Percentiles rank a stretch among this genome's conserved stretches.
These are phyloP conservation scores for Pseudopyricularia javanii DNA, from an alignment of 2,329 filamentous ascomycete species.

Conservation along the genomic window DNA sequence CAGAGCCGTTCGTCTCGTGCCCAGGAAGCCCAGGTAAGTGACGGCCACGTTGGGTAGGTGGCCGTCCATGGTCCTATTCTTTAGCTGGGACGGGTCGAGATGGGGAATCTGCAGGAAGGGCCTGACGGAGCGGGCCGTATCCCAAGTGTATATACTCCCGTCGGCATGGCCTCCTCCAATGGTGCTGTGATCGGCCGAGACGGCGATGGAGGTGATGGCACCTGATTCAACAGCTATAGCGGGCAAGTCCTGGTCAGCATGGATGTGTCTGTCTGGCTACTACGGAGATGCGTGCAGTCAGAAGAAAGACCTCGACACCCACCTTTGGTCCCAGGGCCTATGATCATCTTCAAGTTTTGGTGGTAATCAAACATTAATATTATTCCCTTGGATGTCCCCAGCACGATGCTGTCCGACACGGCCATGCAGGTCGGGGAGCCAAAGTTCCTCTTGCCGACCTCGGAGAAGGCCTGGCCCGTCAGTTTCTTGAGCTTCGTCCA, in stretches of 20 bases:
- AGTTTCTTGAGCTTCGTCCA: constrained; percentile 93
- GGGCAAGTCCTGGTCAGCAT: not conserved
- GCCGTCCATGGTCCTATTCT: constrained; percentile 62
- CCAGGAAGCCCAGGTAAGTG: constrained; percentile 87
- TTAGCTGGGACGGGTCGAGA: constrained; percentile 51
- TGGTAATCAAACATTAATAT: constrained; percentile 96
- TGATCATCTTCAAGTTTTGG: constrained; percentile 86
- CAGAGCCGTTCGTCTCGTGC: constrained; percentile 83
- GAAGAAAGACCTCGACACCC: constrained; percentile 13
- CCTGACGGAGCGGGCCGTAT: constrained; percentile 66
- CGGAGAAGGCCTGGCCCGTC: constrained; percentile 81
- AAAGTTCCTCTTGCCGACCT: constrained; percentile 84
- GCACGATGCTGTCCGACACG: constrained; percentile 74
- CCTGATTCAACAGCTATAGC: constrained; percentile 77
- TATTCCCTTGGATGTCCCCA: constrained; percentile 90
- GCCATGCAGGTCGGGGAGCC: constrained; percentile 81
- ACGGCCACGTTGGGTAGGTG: constrained; percentile 69
- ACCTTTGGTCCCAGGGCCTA: constrained; percentile 88
- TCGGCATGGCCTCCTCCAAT: constrained; percentile 81
- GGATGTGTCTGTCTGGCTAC: not conserved
- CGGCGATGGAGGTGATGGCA: constrained; percentile 71
- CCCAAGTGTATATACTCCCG: constrained; percentile 95
- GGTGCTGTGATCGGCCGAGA: constrained; percentile 89
- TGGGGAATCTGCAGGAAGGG: constrained; percentile 84
- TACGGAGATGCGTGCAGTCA: not conserved